These are phyloP conservation scores for Thalassia testudinum DNA, from an alignment of 116 monocot genomes.

Conservation along the genomic window DNA sequence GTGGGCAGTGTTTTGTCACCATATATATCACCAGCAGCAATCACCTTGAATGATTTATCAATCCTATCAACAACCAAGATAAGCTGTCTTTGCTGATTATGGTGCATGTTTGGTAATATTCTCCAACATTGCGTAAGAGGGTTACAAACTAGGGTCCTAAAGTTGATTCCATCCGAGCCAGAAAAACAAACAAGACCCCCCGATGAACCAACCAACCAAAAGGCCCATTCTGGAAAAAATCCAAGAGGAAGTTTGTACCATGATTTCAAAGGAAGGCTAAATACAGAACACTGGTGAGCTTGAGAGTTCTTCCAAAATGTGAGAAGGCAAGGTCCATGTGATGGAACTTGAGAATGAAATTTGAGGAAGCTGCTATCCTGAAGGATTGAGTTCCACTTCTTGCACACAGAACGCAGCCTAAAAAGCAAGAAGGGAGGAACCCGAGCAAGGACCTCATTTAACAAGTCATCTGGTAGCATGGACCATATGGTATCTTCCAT, in stretches of 20 bases:
- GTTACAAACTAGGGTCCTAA: constrained; percentile 63
- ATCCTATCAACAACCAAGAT: constrained; percentile 44
- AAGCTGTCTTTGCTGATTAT: constrained; percentile 74
- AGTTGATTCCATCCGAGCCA: constrained; percentile 49
- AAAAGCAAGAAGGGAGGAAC: constrained; percentile 66
- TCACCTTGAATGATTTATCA: constrained; percentile 48
- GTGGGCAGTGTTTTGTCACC: constrained; percentile 63
- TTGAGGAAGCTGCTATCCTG: constrained; percentile 45
- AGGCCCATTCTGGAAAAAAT: constrained; percentile 62
- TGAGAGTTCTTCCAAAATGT: constrained; percentile 56
- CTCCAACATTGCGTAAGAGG: constrained; percentile 52
- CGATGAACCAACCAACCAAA: constrained; percentile 74
- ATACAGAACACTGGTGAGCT: constrained; percentile 45
- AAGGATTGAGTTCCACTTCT: constrained; percentile 56
- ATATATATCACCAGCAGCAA: constrained; percentile 61
- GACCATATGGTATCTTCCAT: constrained; percentile 62
- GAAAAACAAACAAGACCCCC: constrained; percentile 71
- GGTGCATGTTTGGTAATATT: constrained; percentile 58
- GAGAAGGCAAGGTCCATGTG: constrained; percentile 74
- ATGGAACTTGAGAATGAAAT: constrained; percentile 41
- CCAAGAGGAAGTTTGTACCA: constrained; percentile 62
- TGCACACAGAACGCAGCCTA: constrained; percentile 49
- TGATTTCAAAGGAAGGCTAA: constrained; percentile 58
- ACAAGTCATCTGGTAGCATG: constrained; percentile 45
- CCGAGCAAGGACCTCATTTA: constrained; percentile 55